These are phyloP conservation scores for Solanum chacoense DNA, from an alignment of 305 asterid species.

Conservation along the genomic window DNA sequence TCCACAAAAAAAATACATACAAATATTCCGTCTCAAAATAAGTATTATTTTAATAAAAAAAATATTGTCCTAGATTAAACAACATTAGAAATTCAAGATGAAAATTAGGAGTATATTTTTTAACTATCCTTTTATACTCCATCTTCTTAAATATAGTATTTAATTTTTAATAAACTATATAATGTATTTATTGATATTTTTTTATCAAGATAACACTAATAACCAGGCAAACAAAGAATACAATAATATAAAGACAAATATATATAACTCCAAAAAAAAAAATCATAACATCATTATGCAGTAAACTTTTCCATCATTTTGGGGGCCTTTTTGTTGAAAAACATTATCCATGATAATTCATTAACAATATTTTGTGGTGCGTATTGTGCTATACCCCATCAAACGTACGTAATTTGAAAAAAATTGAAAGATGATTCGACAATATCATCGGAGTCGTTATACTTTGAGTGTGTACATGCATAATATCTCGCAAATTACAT, in stretches of 20 bases:
- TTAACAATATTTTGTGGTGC: not conserved
- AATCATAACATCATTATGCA: not conserved
- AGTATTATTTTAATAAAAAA: not conserved
- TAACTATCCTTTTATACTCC: not conserved
- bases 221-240: fast-evolving
- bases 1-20: not conserved
- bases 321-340: not conserved
- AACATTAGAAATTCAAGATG: not conserved
- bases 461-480: not conserved
- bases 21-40: not conserved
- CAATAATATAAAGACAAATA: not conserved
- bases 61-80: not conserved
- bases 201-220: not conserved
- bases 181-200: not conserved
- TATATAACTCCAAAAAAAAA: not conserved
- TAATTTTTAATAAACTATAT: not conserved
- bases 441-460: not conserved
- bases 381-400: not conserved
- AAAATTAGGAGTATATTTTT: not conserved
- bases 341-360: not conserved
- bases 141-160: not conserved
- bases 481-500: not conserved
- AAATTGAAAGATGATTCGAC: not conserved
- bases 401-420: not conserved
- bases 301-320: not conserved